These are phyloP conservation scores for Agaricus bisporus DNA, from an alignment of 768 basidiomycete genomes.

Conservation along the genomic window DNA sequence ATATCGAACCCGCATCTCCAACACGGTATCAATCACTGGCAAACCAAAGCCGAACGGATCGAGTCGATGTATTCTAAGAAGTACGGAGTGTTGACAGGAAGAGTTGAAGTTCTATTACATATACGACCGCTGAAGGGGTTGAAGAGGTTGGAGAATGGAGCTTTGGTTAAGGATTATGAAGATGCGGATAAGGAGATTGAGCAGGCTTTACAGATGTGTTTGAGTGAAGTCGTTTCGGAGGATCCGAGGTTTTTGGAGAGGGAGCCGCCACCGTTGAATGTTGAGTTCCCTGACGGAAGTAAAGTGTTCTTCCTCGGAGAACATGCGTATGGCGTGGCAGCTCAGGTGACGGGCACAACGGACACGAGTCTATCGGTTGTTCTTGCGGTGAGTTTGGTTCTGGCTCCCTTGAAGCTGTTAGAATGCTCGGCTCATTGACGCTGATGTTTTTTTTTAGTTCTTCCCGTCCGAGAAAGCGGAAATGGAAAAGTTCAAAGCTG, in stretches of 20 bases:
- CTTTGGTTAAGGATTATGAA: constrained; percentile 94
- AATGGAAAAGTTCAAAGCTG: constrained; percentile 66
- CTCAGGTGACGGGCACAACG: constrained; percentile 74
- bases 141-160: constrained; percentile 82
- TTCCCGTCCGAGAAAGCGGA: constrained; percentile 82
- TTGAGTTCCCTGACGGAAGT: constrained; percentile 87
- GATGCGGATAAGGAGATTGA: constrained; percentile 74
- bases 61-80: constrained; percentile 86
- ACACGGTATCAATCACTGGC: constrained; percentile 70
- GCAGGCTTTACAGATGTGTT: constrained; percentile 81
- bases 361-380: constrained; percentile 71
- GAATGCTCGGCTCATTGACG: too few relatives aligned
- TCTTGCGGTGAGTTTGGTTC: constrained; percentile 59
- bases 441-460: constrained; percentile 45
- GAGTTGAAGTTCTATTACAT: constrained; percentile 77
- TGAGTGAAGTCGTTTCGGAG: constrained; percentile 76
- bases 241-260: constrained; percentile 85
- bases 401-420: neutral
- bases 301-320: constrained; percentile 96
- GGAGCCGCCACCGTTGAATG: constrained; percentile 71
- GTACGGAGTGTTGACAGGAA: constrained; percentile 79
- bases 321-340: constrained; percentile 93
- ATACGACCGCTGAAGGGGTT: constrained; percentile 93
- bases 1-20: constrained; percentile 69
- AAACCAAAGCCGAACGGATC: constrained; percentile 72